A percentile compares a stretch with the other conserved stretches of the same genome.
phyloP scores from a whole-genome alignment of 2,329 filamentous ascomycete species.

The Claviceps purpurea region DNA sequence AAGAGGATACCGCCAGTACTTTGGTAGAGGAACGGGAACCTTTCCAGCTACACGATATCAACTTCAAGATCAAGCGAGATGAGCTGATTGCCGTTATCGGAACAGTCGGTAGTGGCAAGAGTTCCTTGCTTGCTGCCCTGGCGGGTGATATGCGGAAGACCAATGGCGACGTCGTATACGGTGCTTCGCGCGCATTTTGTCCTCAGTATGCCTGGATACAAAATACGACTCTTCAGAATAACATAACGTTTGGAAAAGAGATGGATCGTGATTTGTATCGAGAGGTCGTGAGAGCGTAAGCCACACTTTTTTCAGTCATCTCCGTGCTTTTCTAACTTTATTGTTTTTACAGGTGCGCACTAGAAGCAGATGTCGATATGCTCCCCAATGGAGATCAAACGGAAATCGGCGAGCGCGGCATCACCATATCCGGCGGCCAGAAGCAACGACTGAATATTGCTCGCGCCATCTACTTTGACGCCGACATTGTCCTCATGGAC shows the following conservation, averaged over 20 bases:
- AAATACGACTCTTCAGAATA: slow-evolving; percentile 74
- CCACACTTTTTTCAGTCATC: not conserved
- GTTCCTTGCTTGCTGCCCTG: slow-evolving; percentile 72
- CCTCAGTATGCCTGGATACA: slow-evolving; percentile 98
- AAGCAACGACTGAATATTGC: slow-evolving; percentile 94
- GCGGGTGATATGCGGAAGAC: slow-evolving; percentile 91
- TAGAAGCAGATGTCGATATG: slow-evolving; percentile 80
- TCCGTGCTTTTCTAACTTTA: not conserved
- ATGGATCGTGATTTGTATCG: slow-evolving; percentile 69
- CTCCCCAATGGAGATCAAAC: slow-evolving; percentile 80
- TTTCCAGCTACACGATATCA: slow-evolving; percentile 58
- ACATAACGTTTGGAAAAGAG: slow-evolving; percentile 79
- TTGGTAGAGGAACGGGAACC: slow-evolving; percentile 47
- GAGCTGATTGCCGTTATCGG: slow-evolving; percentile 80
- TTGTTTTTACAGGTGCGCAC: slow-evolving; percentile 46
- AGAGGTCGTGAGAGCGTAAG: slow-evolving; percentile 62
- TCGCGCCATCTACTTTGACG: slow-evolving; percentile 58
- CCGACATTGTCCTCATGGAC: slow-evolving; percentile 56
- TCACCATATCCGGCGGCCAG: slow-evolving; percentile 89
- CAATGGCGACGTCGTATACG: slow-evolving; percentile 56
- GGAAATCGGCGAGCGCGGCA: slow-evolving; percentile 89
- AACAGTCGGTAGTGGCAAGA: slow-evolving; percentile 82
- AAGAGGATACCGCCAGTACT: slow-evolving; percentile 39
- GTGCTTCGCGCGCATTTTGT: slow-evolving; percentile 76
- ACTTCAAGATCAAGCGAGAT: slow-evolving; percentile 55